Conservation (phyloP, 805 yeast genomes). For the Limtongozyma cylindracea region DNA sequence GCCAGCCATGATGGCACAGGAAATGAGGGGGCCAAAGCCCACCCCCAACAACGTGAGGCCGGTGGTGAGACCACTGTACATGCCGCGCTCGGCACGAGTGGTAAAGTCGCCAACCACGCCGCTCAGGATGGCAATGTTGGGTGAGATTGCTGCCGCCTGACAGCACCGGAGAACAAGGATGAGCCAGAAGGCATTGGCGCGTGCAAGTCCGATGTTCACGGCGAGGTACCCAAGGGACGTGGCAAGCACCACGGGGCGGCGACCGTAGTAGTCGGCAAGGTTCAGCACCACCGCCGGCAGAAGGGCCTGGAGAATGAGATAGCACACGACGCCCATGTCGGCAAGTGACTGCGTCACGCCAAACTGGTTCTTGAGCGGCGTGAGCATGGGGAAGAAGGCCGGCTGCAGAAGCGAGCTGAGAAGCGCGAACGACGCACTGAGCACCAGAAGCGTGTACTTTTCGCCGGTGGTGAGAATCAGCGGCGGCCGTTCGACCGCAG, state of each 20-base stretch:
- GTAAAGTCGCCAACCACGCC: constrained; percentile 61
- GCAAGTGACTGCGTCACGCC: no score
- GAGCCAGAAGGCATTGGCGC: constrained; percentile 26
- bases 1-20: constrained; percentile 14
- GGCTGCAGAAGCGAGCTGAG: no score
- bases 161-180: constrained; percentile 43
- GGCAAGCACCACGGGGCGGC: constrained; percentile 37
- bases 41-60: constrained; percentile 48
- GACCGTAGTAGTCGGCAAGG: constrained; percentile 44
- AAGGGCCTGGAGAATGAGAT: constrained; percentile 52
- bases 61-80: constrained; percentile 39
- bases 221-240: constrained; percentile 30
- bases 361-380: no score
- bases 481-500: no score
- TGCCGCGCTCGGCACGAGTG: constrained; percentile 44
- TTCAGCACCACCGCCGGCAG: constrained; percentile 47
- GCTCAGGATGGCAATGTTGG: constrained; percentile 42
- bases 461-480: no score
- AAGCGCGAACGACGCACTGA: no score
- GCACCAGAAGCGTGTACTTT: no score
- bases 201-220: constrained; percentile 44
- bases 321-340: constrained; percentile 56
- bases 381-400: no score
- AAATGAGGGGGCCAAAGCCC: constrained; percentile 51
- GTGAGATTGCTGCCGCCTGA: constrained; percentile 62